Percentiles rank a stretch among this genome's conserved stretches.
Conservation (phyloP, 805 yeast species). For the Wickerhamomyces strasburgensis region DNA sequence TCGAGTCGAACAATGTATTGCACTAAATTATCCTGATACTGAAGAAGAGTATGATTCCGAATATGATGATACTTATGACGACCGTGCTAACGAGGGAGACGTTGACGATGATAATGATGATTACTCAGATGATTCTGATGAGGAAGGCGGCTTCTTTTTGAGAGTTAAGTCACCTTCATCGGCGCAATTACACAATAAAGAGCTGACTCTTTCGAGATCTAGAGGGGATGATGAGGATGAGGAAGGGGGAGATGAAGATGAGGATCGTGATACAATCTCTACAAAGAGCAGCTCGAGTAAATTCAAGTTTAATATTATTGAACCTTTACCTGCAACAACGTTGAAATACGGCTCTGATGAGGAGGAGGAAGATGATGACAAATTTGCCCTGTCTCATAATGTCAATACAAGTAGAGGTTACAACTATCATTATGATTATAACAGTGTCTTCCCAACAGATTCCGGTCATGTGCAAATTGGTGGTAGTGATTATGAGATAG, state of each 20-base stretch:
- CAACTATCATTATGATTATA: conserved; percentile 76
- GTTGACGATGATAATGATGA: conserved; percentile 26
- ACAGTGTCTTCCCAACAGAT: conserved; percentile 63
- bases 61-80: conserved; percentile 28
- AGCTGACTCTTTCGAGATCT: conserved; percentile 5
- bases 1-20: conserved; percentile 91
- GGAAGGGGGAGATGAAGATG: conserved; percentile 9
- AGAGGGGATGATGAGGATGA: conserved; percentile 1
- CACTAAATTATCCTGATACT: conserved; percentile 36
- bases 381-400: conserved; percentile 62
- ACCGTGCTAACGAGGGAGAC: conserved; percentile 9
- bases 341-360: conserved; percentile 73
- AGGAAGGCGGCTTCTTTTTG: conserved; percentile 66
- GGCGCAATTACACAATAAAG: conserved; percentile 23
- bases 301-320: conserved; percentile 49
- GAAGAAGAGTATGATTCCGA: conserved; percentile 19
- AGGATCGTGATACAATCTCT: conserved; percentile 1
- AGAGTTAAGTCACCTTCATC: conserved; percentile 43
- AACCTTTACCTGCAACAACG: conserved; percentile 79
- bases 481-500: conserved; percentile 16
- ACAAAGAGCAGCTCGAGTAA: conserved; percentile 1
- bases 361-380: conserved; percentile 38
- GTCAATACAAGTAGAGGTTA: conserved; percentile 69
- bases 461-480: conserved; percentile 19
- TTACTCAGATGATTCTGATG: conserved; percentile 42